Base-by-base conservation (phyloP, 2,329 filamentous ascomycete species). In the Fusarium papillatum region DNA sequence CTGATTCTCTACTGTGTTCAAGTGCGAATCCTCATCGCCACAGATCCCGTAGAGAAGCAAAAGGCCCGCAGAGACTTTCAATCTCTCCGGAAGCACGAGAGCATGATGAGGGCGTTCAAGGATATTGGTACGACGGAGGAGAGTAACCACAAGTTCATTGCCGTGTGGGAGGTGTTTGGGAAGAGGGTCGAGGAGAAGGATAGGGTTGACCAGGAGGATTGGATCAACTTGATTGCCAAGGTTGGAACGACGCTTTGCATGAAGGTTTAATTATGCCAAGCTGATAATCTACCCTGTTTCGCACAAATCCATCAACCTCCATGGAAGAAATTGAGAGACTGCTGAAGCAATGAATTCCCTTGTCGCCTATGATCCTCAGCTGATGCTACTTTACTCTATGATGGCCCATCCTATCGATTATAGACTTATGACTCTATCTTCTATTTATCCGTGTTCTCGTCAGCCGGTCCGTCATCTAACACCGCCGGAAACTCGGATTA, bases 1-100 rank as follows among this genome's bases (percentile, higher is more conserved):
- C 38, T 84, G 59, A 77, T 84, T 8, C 66, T 84, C 8, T 81
- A 81, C 39, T 82, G 79, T 61, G 29, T 64, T 7, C 64, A 70
- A 2, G 76, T 80, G 0, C 39, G 77, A 0, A 31, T 76, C 3
- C 22, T 74, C 4, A 43, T 77, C 6, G 71, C 75, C 2, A 60
- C 39, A 13, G 71, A 69, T 8, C 48, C 68, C 2, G 48, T n/a
- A 13, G 75, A 79, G 6, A 73, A 76, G 22, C 43, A 66, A 10
- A 78, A 70, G 13, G 73, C 74, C 29, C 71, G 64, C 2, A 48
- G 66, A 4, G 68, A 69, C 8, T 72, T 72, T 46, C 67, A 68
- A 5, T 19, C 36, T 14, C 16, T 77, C 6, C 76, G 74, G 50
- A 71, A 57, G n/a, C 66, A 79, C 22, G 73, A 77, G 1, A 31